Percentiles rank a stretch among this genome's conserved stretches.
These are phyloP conservation scores for Pleurotus tuoliensis DNA, from an alignment of 768 basidiomycete genomes.

Conservation along the genomic window DNA sequence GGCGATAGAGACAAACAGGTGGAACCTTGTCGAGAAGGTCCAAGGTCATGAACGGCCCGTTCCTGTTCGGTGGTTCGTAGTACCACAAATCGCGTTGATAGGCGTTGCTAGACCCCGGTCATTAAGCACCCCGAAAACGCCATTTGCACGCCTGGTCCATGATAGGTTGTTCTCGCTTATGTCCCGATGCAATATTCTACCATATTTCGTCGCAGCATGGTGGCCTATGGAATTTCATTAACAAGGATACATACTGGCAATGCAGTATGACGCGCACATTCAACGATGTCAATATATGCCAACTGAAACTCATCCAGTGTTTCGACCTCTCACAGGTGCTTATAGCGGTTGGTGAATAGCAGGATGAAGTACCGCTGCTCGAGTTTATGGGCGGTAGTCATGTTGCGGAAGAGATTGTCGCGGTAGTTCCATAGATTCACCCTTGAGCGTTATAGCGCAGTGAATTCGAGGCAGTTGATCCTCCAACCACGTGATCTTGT, in stretches of 20 bases:
- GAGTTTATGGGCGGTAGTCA: neutral
- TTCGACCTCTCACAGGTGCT: constrained; percentile 17
- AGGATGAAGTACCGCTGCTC: constrained; percentile 14
- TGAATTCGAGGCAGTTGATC: constrained; percentile 12
- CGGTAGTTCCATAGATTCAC: constrained; percentile 11
- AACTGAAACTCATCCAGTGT: constrained; percentile 21
- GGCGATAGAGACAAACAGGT: neutral
- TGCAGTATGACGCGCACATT: constrained; percentile 18
- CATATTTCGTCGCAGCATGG: constrained; percentile 16
- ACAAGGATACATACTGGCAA: neutral
- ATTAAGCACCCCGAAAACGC: constrained; percentile 18
- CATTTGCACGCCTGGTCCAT: constrained; percentile 4
- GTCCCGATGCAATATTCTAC: constrained; percentile 24
- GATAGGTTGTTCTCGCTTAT: constrained; percentile 28
- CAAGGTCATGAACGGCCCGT: constrained; percentile 25
- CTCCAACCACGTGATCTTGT: constrained; percentile 8
- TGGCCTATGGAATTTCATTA: constrained; percentile 16
- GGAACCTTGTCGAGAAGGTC: constrained; percentile 17
- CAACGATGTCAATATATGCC: constrained; percentile 24
- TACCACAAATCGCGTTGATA: constrained; percentile 5
- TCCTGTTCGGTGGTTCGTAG: constrained; percentile 16
- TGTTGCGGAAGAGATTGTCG: neutral
- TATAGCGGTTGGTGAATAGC: constrained; percentile 15
- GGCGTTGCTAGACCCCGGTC: constrained; percentile 23
- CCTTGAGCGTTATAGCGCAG: neutral